Base-by-base conservation (phyloP, 345 rosid species). In the Clausena lansium region DNA sequence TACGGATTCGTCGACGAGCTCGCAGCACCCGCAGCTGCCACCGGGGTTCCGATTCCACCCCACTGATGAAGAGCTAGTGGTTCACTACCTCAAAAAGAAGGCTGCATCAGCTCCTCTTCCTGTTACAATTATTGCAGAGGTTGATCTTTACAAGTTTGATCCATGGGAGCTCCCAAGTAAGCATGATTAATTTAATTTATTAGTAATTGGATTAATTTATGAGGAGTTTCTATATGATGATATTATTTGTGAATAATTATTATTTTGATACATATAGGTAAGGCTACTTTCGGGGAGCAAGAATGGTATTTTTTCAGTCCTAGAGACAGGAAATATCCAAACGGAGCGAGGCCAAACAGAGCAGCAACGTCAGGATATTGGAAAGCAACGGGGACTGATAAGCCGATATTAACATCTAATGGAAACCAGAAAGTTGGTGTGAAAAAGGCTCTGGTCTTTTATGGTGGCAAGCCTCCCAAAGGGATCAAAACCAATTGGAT, bases 21-120 rank as follows among this genome's bases (percentile, higher is more conserved):
- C 81, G 4, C 87, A 75, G 13, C 82, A 81, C 78, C 91, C 80
- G 13, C 84, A 73, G 32, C 82, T 88, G 20, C 89, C 87, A 5
- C 91, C 89, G 0, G 89, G 91, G 7, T 88, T 88, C 86, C 76
- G 91, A 20, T 86, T 88, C 82, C 91, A 86, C 81, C 91, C 91
- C 10, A 88, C 91, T 10, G 87, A 88, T 3, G 91, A 88, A 72
- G 89, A 86, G 75, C 81, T 88, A 0, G 86, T 88, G 2, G 87
- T 84, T 22, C 87, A 88, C 77, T 88, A 86, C 70, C 91, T 88
- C 9, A 81, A 86, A 3, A 82, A 76, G 89, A 88, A 84, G 81
- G 85, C 70, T 27, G 84, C 83, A 0, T 83, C 87, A 0, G 70
- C 72, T 70, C 85, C 91, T 4, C 85, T 86, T 7, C 91, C 91